A percentile compares a stretch with the other conserved stretches of the same genome.
These are phyloP conservation scores for Amauroascus niger DNA, from an alignment of 2,329 filamentous ascomycete genomes.

Conservation along the genomic window DNA sequence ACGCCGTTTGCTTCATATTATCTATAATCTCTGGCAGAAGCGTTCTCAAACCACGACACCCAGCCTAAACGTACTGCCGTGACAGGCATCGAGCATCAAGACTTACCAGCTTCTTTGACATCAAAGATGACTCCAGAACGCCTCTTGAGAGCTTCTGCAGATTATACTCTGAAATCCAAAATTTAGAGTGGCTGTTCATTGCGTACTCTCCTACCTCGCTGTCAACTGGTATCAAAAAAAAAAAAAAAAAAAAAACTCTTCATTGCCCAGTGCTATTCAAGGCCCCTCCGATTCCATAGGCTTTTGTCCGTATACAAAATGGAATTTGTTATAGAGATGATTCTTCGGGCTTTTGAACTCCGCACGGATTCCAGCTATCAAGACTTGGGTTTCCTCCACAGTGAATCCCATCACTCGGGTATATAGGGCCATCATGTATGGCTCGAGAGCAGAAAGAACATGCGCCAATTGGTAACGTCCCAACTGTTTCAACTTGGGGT, in stretches of 20 bases:
- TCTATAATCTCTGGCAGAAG: too few species aligned
- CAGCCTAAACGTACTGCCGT: too few species aligned
- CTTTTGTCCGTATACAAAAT: slow-evolving; percentile 14
- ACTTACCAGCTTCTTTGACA: too few species aligned
- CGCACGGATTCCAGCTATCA: slow-evolving; percentile 26
- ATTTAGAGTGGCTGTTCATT: background rate
- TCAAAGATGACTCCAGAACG: too few species aligned
- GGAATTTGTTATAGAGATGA: slow-evolving; percentile 24
- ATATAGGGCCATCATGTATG: slow-evolving; percentile 19
- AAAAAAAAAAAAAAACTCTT: background rate
- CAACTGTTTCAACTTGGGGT: slow-evolving; percentile 14
- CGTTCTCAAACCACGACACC: too few species aligned
- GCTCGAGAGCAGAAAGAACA: slow-evolving; percentile 15
- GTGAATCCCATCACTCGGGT: slow-evolving; percentile 12
- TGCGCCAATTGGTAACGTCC: slow-evolving; percentile 15
- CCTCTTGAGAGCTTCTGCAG: too few species aligned
- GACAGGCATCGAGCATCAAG: too few species aligned
- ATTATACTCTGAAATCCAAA: too few species aligned
- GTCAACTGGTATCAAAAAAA: too few species aligned
- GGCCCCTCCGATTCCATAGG: background rate
- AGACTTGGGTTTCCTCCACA: slow-evolving; percentile 22
- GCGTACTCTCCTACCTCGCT: background rate
- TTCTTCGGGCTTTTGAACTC: slow-evolving; percentile 26
- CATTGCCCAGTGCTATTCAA: background rate
- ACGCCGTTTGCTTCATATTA: too few species aligned